A percentile compares a stretch with the other conserved stretches of the same genome.
These are phyloP conservation scores for Ciborinia camelliae DNA, from an alignment of 2,329 filamentous ascomycete genomes.

Conservation along the genomic window DNA sequence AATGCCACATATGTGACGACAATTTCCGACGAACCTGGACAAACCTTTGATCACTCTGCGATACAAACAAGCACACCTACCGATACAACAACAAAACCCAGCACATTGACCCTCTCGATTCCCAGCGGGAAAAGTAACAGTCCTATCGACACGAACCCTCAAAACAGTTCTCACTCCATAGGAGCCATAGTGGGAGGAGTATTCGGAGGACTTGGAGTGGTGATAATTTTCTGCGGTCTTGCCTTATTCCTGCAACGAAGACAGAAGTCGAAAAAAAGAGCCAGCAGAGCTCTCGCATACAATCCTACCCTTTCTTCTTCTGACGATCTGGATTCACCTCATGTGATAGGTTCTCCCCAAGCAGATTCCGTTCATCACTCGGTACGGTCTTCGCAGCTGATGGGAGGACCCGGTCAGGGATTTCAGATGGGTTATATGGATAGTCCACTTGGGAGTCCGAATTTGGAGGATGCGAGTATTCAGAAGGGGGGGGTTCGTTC, in stretches of 20 bases:
- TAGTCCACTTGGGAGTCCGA: neutral
- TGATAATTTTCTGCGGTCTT: neutral
- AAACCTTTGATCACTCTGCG: neutral
- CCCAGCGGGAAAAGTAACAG: neutral
- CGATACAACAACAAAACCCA: neutral
- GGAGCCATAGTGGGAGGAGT: conserved; percentile 1
- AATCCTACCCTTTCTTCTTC: neutral
- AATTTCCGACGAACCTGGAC: neutral
- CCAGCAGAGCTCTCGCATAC: conserved; percentile 11
- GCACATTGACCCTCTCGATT: neutral
- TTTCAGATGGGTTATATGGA: neutral
- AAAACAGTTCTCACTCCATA: neutral
- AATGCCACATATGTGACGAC: neutral
- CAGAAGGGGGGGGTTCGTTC: neutral
- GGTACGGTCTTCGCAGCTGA: neutral
- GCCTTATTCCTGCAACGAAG: neutral
- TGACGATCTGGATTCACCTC: neutral
- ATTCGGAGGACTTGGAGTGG: neutral
- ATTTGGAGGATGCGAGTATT: neutral
- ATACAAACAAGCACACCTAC: neutral
- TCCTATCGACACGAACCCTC: neutral
- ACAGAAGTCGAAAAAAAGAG: neutral
- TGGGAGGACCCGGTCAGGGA: neutral
- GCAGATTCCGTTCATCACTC: neutral
- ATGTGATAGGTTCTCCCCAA: neutral